Base-by-base conservation (phyloP, 805 yeast species). In the Sugiyamaella mastotermitis region DNA sequence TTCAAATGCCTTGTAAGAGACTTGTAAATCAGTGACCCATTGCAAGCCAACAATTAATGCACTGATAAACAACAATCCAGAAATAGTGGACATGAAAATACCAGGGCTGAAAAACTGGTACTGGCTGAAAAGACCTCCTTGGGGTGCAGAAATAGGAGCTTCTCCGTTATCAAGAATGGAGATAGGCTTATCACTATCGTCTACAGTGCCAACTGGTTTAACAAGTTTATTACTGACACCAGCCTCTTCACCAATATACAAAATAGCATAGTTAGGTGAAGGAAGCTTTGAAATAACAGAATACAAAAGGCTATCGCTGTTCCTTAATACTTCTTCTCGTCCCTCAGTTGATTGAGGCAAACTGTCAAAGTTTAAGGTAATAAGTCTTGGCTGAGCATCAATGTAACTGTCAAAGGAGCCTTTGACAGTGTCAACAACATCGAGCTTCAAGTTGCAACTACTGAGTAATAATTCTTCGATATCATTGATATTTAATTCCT, bases 1-100 rank as follows among this genome's bases (percentile, higher is more conserved):
- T 43, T 85, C 94, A 53, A 87, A 80, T 10, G 95, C 79, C 48
- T 76, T 76, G 66, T 87, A 86, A 53, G 90, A 74, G 50, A 87
- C 82, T 55, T 82, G 79, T 48, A 87, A 61, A 15, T 80, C 67
- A 17, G 75, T 56, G 33, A 85, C 64, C 92, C 95, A 85, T 36
- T 73, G 55, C 44, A 86, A 68, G 11, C 94, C 90, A 36, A 71
- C 64, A 35, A 67, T 54, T 39, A 85, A 64, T 28, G 85, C 67
- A 24, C 61, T 61, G 15, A 84, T 41, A 47, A 87, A 64, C 45
- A 84, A 58, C 9, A 72, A 57, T 2, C 85, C 68, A 13, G 85
- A 86, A 30, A 88, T 60, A 42, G 81, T 61, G 39, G 81, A 71
- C 78, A 83, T 81, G 63, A 84, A 76, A 42, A 90, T 66, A 15